These are phyloP conservation scores for Trichoderma afroharzianum DNA, from an alignment of 2,329 filamentous ascomycete species.

Conservation along the genomic window DNA sequence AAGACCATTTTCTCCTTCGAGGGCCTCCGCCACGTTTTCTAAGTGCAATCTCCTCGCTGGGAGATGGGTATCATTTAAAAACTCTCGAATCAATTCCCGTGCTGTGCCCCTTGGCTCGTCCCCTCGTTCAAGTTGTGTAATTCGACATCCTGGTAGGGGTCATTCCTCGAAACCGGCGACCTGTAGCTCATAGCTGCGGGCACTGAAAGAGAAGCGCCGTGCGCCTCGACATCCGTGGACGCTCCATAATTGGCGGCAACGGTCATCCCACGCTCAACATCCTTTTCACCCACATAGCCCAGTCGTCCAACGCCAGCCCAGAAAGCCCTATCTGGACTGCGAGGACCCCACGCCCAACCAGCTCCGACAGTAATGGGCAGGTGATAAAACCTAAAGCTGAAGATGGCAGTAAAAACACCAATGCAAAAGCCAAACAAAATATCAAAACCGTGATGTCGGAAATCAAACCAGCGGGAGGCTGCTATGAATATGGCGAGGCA, in stretches of 20 bases:
- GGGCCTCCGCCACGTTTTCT: not conserved
- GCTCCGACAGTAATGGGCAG: conserved; percentile 69
- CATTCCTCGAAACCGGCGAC: not conserved
- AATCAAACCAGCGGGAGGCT: conserved; percentile 84
- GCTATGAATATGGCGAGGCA: conserved; percentile 75
- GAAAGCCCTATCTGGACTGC: conserved; percentile 70
- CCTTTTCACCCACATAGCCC: conserved; percentile 49
- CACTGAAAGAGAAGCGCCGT: not conserved
- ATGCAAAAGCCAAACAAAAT: conserved; percentile 81
- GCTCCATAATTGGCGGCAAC: conserved; percentile 24
- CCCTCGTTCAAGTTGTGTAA: conserved; percentile 23
- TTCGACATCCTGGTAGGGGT: conserved; percentile 33
- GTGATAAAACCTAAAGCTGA: conserved; percentile 83
- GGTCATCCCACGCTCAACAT: conserved; percentile 23
- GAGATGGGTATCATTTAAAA: conserved; percentile 9
- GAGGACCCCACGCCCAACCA: conserved; percentile 85
- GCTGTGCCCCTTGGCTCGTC: not conserved
- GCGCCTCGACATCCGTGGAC: conserved; percentile 26
- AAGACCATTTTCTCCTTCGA: not conserved
- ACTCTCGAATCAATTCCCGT: not conserved
- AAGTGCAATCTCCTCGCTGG: not conserved
- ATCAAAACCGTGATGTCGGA: conserved; percentile 88
- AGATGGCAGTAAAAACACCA: conserved; percentile 66
- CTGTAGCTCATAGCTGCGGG: conserved; percentile 20
- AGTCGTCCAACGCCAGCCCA: conserved; percentile 67